Percentiles rank a stretch among this genome's conserved stretches.
Conservation (phyloP, 2,329 filamentous ascomycete genomes). For the Ramularia endophylla region DNA sequence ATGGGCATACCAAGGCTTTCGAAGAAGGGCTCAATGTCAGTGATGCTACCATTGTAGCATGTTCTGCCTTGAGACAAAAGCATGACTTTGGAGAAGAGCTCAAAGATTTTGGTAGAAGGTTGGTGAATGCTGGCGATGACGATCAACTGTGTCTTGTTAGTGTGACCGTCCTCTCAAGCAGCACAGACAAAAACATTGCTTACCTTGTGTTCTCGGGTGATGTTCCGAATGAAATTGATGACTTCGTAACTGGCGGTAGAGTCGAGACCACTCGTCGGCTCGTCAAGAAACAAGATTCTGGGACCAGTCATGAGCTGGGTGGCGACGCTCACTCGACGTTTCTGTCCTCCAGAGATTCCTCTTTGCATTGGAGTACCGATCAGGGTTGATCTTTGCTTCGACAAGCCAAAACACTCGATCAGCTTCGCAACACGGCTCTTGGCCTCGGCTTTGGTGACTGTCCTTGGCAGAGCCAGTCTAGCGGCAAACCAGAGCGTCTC, state of each 20-base stretch:
- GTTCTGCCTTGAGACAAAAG: constrained; percentile 63
- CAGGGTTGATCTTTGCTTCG: constrained; percentile 58
- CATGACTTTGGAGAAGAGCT: constrained; percentile 68
- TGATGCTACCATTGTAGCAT: constrained; percentile 62
- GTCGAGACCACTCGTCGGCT: constrained; percentile 76
- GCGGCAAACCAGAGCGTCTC: constrained; percentile 75
- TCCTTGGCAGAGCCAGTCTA: constrained; percentile 51
- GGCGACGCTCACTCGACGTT: constrained; percentile 69
- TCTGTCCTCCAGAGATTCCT: constrained; percentile 77
- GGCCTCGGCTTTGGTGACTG: constrained; percentile 50
- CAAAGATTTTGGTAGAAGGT: constrained; percentile 69
- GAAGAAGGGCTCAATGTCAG: constrained; percentile 54
- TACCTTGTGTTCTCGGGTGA: constrained; percentile 59
- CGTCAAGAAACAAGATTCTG: constrained; percentile 72
- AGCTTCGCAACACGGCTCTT: constrained; percentile 56
- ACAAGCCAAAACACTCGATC: constrained; percentile 64
- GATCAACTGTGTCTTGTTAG: constrained; percentile 48
- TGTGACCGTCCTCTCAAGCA: not conserved
- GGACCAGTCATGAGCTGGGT: constrained; percentile 73
- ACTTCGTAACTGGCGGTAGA: constrained; percentile 69
- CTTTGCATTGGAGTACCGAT: constrained; percentile 75
- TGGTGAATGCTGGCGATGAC: constrained; percentile 78
- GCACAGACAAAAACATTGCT: constrained; percentile 13
- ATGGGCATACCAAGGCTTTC: constrained; percentile 52
- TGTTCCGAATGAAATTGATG: constrained; percentile 59